Evolutionary conservation across 305 asterid genomes (phyloP).

Genomic region (Fraxinus xanthoxyloides): DNA sequence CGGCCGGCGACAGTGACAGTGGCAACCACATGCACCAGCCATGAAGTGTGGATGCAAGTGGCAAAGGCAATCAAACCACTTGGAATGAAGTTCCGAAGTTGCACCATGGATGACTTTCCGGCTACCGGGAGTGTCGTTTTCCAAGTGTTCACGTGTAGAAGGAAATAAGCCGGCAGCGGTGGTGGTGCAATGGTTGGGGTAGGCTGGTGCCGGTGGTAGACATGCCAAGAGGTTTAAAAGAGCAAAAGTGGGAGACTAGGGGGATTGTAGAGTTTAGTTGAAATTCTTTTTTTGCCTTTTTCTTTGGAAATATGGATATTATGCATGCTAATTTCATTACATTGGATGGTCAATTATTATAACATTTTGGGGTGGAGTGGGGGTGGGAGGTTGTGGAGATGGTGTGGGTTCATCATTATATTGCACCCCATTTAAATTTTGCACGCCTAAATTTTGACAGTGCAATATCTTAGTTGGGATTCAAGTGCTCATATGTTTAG

Average conservation of each 20-base stretch:
- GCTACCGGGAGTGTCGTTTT: constrained; percentile 58
- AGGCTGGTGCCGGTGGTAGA: constrained; percentile 10
- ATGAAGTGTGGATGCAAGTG: constrained; percentile 57
- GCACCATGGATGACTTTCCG: constrained; percentile 68
- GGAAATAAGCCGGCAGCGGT: constrained; percentile 31
- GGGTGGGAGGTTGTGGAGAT: constrained; percentile 29
- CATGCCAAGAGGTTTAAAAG: constrained; percentile 26
- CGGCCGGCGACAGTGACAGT: constrained; percentile 70
- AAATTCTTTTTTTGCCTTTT: constrained; percentile 28
- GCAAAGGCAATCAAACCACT: constrained; percentile 60
- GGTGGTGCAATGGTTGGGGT: constrained; percentile 1
- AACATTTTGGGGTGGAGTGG: constrained; percentile 46
- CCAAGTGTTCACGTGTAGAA: constrained; percentile 60
- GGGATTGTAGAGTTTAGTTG: constrained; percentile 47
- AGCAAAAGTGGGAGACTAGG: constrained; percentile 23
- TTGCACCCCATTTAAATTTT: constrained; percentile 79
- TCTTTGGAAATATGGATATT: constrained; percentile 34
- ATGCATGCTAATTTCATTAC: constrained; percentile 56
- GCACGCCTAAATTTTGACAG: constrained; percentile 72
- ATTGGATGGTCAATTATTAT: constrained; percentile 38
- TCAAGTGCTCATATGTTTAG: constrained; percentile 25
- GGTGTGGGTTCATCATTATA: constrained; percentile 66
- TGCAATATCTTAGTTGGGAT: constrained; percentile 42
- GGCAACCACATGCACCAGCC: constrained; percentile 51
- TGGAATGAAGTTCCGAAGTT: constrained; percentile 76